Conservation (phyloP, 371 early-diverging fungal species). For the Mortierella sp. region DNA sequence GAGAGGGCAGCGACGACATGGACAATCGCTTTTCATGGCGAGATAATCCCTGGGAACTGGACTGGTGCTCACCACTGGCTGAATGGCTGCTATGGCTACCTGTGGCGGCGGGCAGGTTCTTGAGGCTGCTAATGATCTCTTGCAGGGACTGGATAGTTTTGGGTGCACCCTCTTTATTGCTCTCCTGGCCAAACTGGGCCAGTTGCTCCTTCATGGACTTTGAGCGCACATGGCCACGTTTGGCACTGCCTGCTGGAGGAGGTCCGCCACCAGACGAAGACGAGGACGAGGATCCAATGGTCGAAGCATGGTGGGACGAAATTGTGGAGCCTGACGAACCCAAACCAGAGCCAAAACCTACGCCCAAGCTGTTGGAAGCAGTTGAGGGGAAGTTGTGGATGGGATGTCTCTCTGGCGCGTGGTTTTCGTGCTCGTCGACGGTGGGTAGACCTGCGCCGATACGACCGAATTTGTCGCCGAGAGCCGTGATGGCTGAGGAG, state of each 20-base stretch:
- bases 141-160: slow-evolving; percentile 63
- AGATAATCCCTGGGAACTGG: slow-evolving; percentile 5
- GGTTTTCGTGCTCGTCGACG: slow-evolving; percentile 40
- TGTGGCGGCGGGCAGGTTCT: slow-evolving; percentile 61
- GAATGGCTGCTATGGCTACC: slow-evolving; percentile 12
- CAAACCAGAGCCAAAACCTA: too few species aligned
- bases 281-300: slow-evolving; percentile 3
- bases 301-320: background rate
- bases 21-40: slow-evolving; percentile 62
- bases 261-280: slow-evolving; percentile 7
- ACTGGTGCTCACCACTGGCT: slow-evolving; percentile 8
- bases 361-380: background rate
- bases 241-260: slow-evolving; percentile 5
- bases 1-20: slow-evolving; percentile 49
- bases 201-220: slow-evolving; percentile 54
- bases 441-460: slow-evolving; percentile 39
- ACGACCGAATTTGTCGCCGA: slow-evolving; percentile 45
- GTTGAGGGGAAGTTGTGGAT: slow-evolving; percentile 12
- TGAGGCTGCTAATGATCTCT: slow-evolving; percentile 69
- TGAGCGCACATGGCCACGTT: slow-evolving; percentile 42
- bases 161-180: slow-evolving; percentile 33
- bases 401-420: slow-evolving; percentile 4
- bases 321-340: background rate
- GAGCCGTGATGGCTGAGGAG: slow-evolving; percentile 24
- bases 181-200: slow-evolving; percentile 36